Base-by-base conservation (phyloP, 345 rosid genomes). In the Brassica cretica region DNA sequence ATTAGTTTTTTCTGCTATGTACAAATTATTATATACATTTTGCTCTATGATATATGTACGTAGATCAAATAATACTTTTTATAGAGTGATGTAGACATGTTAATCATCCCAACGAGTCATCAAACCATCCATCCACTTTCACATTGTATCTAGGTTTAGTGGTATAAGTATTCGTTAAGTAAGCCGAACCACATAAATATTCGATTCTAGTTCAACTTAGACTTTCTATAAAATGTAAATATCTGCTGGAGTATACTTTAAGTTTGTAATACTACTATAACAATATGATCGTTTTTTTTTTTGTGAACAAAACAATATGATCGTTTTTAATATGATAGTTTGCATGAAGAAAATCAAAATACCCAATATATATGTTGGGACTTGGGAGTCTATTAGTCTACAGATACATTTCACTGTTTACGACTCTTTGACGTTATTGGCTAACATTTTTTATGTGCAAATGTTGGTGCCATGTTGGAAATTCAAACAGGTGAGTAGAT, bases 11-110 rank as follows among this genome's bases (percentile, higher is more conserved):
- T 68, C 30, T 68, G 59, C 16, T 67, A 33, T 46, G 65, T 79
- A 33, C 55, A 66, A 4, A 56, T 14, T 78, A 78, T 63, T 44
- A 35, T 73, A 78, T 46, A 33, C 30, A 3, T 49, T 35, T 79
- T 73, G 27, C 68, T 78, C 77, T 70, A 78, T 78, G 70, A 61
- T 60, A 19, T 72, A 44, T 11, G 18, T 62, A 61, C 66, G 74
- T 62, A 73, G 74, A 73, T 11, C 2, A 49, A 60, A 67, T 68
- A 62, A 60, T 24, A 72, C 2, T 59, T 39, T 71, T 16, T 77
- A 65, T 71, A 66, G 9, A 59, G 1, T 59, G 77, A 78, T 78
- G 74, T 68, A 61, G 78, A 51, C 82, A 62, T 35, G 37, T 68
- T 73, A 73, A 79, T 73, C 74, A 73, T 61, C 66, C 49, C 24